Evolutionary conservation across 768 basidiomycete species (phyloP), one percentile per base, ranked within the genome.

Genomic region (Tephrocybe sp.): DNA sequence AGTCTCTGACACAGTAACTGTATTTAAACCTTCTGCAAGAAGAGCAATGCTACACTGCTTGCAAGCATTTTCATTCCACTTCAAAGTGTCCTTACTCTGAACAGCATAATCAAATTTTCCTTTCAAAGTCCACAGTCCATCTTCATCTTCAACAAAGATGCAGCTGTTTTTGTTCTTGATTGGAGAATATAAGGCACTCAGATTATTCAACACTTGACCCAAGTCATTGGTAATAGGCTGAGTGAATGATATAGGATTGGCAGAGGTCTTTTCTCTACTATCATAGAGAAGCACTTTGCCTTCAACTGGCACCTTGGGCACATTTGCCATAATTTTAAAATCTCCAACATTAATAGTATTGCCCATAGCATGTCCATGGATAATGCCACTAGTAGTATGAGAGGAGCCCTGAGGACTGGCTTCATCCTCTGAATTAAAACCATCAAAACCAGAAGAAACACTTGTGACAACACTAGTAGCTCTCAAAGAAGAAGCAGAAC

Each of bases 341-440:
- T 41, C 48, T 2, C 17, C 48, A 36, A 49, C 43, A 39, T 51
- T 51, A 36, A 38, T 12, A 36, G 35, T 41, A 54, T 43, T 54
- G 10, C 53, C 53, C 9, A 52, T 26, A 30, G 53, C 53, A 44
- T 39, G 41, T 17, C 49, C 49, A 26, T 49, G 23, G 5, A 39
- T 16, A 35, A 51, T 38, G 6, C 53, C 53, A 36, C 53, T 40
- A 35, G 49, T 22, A 32, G 41, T 39, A 19, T 16, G 49, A 16
- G 49, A 54, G 1, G 53, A 32, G 14, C 53, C 42, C 44, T 54
- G 50, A 19, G 23, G 42, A 20, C 35, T 34, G 26, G 30, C 26
- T 4, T 26, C 20, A 45, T 19, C 20, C 10, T 19, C 14, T n/a
- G 19, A 9, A 39, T 19, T n/a, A n/a, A 9, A 10, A 39, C n/a